Evolutionary conservation across 345 rosid species (phyloP).

Genomic region (Heritiera fomes): DNA sequence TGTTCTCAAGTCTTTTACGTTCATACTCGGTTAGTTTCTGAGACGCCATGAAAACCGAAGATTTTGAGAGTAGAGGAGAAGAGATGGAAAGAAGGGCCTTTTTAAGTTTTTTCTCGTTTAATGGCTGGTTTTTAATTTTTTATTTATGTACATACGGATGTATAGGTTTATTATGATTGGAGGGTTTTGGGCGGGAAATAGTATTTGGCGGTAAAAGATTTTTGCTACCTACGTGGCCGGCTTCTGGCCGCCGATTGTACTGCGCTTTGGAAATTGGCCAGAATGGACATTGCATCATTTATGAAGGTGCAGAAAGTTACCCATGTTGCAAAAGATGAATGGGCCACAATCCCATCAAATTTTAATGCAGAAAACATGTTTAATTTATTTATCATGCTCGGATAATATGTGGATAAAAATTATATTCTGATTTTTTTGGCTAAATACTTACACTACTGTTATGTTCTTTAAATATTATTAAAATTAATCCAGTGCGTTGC

Average conservation of each 20-base stretch:
- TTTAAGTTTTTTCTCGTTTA: background rate
- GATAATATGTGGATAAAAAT: too few relatives aligned
- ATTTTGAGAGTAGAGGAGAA: background rate
- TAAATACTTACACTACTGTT: too few relatives aligned
- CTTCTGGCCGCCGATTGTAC: background rate
- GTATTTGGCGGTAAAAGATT: background rate
- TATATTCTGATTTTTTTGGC: too few relatives aligned
- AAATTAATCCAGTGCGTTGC: too few relatives aligned
- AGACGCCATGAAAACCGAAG: constrained; percentile 50
- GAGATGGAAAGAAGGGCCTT: background rate
- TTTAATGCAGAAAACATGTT: too few relatives aligned
- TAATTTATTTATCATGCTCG: too few relatives aligned
- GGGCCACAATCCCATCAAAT: too few relatives aligned
- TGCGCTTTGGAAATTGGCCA: background rate
- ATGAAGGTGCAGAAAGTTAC: background rate
- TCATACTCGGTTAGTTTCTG: constrained; percentile 70
- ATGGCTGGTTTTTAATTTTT: background rate
- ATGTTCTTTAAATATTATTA: too few relatives aligned
- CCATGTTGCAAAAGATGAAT: too few relatives aligned
- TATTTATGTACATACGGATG: background rate
- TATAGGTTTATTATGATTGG: background rate
- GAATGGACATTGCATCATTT: background rate
- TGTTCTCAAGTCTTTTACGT: constrained; percentile 72
- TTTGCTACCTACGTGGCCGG: background rate
- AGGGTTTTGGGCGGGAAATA: background rate